Conservation (phyloP, 176 grass and related monocot genomes). For the Musa beccarii region DNA sequence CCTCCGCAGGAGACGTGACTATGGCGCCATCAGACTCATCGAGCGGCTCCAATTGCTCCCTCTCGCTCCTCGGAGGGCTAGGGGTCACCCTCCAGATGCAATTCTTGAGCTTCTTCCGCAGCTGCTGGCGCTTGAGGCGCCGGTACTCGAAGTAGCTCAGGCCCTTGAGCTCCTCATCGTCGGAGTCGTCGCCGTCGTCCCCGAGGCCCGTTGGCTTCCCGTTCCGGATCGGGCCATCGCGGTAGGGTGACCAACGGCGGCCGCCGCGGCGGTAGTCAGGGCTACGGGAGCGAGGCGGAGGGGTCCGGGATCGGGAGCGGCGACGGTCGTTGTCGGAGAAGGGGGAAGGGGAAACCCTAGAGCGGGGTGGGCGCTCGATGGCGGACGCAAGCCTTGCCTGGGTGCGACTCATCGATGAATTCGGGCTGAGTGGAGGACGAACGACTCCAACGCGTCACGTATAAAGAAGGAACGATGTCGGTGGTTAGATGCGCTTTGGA, state of each 20-base stretch:
- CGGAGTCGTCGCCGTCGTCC: slow-evolving; percentile 16
- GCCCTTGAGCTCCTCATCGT: slow-evolving; percentile 67
- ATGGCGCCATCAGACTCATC: slow-evolving; percentile 15
- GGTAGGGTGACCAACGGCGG: slow-evolving; percentile 20
- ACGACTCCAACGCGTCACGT: background rate
- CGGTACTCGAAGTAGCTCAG: slow-evolving; percentile 75
- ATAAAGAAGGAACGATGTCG: too few species aligned
- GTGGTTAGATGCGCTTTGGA: background rate
- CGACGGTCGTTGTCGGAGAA: background rate
- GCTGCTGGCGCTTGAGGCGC: slow-evolving; percentile 70
- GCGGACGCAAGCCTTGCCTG: slow-evolving; percentile 48
- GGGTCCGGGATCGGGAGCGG: background rate
- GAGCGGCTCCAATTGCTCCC: slow-evolving; percentile 22
- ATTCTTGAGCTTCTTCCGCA: slow-evolving; percentile 50
- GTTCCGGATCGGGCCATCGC: slow-evolving; percentile 23
- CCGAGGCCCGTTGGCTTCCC: slow-evolving; percentile 3
- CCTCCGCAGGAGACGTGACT: slow-evolving; percentile 2
- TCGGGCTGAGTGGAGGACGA: background rate
- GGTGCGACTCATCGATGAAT: slow-evolving; percentile 3
- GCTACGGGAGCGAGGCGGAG: slow-evolving; percentile 33
- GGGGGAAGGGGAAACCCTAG: slow-evolving; percentile 46
- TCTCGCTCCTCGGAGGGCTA: slow-evolving; percentile 45
- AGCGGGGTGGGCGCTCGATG: slow-evolving; percentile 41
- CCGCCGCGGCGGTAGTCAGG: slow-evolving; percentile 7
- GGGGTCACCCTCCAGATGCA: slow-evolving; percentile 73